phyloP scores from a whole-genome alignment of 2,329 filamentous ascomycete genomes.

The Colletotrichum simmondsii region DNA sequence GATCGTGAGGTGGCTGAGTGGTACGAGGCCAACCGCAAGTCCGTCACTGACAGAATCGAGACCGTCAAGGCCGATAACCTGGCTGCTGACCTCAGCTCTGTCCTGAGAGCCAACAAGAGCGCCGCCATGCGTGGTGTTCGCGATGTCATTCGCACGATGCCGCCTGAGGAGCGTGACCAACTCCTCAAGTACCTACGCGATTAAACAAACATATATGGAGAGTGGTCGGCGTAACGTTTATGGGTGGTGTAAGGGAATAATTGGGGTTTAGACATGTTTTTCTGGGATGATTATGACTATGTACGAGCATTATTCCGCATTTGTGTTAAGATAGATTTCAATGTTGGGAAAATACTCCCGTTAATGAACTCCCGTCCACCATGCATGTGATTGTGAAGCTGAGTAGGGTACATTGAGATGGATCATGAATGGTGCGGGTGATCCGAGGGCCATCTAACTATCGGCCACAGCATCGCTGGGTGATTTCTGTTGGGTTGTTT shows the following conservation, averaged over 20 bases:
- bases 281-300: conserved; percentile 33
- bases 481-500: too few species aligned
- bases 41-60: conserved; percentile 86
- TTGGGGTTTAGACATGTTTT: conserved; percentile 12
- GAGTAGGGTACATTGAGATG: background rate
- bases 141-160: conserved; percentile 86
- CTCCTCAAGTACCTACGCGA: conserved; percentile 71
- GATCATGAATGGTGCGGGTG: background rate
- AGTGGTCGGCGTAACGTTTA: background rate
- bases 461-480: too few species aligned
- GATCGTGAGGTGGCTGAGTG: conserved; percentile 89
- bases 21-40: conserved; percentile 95
- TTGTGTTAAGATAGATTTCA: conserved; percentile 30
- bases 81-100: conserved; percentile 55
- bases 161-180: conserved; percentile 87
- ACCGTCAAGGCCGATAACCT: conserved; percentile 79
- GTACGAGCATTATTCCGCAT: conserved; percentile 26
- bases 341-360: conserved; percentile 12
- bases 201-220: conserved; percentile 39
- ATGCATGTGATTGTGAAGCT: background rate
- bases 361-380: background rate
- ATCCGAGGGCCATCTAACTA: too few species aligned
- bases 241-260: conserved; percentile 10
- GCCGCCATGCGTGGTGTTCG: conserved; percentile 87
- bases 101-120: conserved; percentile 63